phyloP scores from a whole-genome alignment of 768 basidiomycete species.

The Lactarius sp. region DNA sequence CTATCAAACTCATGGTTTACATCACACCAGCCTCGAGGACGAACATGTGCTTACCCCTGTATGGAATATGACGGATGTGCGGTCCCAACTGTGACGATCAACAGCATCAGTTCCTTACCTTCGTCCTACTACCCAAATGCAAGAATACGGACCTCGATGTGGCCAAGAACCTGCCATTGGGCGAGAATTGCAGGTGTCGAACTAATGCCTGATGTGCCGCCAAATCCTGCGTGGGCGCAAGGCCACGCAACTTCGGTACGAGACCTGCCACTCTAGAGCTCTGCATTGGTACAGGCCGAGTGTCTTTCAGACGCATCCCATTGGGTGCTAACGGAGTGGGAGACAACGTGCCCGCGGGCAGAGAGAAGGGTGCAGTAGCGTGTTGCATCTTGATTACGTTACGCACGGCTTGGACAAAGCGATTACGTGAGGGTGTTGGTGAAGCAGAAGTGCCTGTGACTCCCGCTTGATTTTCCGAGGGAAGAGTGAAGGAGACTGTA shows the following conservation, averaged over 20 bases:
- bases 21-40: not conserved
- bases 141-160: conserved; percentile 51
- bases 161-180: conserved; percentile 67
- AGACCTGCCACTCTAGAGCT: conserved; percentile 52
- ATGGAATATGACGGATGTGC: conserved; percentile 61
- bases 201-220: conserved; percentile 65
- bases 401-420: conserved; percentile 42
- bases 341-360: conserved; percentile 30
- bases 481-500: conserved; percentile 8
- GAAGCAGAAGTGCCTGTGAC: conserved; percentile 26
- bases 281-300: conserved; percentile 34
- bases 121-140: not conserved
- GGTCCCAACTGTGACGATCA: conserved; percentile 51
- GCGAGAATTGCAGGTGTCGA: conserved; percentile 69
- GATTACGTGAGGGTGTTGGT: conserved; percentile 30
- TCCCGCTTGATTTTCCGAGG: conserved; percentile 24
- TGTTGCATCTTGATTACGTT: conserved; percentile 42
- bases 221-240: conserved; percentile 56
- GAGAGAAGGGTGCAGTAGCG: conserved; percentile 28
- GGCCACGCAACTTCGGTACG: conserved; percentile 48
- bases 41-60: conserved; percentile 45
- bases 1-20: conserved; percentile 32
- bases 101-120: conserved; percentile 1
- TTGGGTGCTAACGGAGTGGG: conserved; percentile 27
- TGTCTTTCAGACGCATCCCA: conserved; percentile 20